Evolutionary conservation across 2,329 filamentous ascomycete species (phyloP), one percentile per base, ranked within the genome.

Genomic region (Chaetomiaceae sp.): DNA sequence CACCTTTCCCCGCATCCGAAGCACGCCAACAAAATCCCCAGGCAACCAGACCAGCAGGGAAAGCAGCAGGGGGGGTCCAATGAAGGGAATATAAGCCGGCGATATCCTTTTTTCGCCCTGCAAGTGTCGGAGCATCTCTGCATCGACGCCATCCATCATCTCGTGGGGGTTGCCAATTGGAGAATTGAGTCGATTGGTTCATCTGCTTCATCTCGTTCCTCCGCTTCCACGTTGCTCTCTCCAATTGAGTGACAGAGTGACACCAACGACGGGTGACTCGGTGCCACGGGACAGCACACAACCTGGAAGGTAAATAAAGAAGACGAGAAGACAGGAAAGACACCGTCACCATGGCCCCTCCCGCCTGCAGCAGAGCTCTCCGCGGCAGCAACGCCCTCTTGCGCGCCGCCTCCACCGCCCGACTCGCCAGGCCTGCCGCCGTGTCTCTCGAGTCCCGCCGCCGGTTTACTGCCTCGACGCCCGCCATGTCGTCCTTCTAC

Each of bases 401-500:
- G 17, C 56, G 57, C 34, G 48, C 55, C 19, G 39, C 48, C 13
- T 53, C 51, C 16, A 33, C 42, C 16, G 38, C 55, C 27, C 43
- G 53, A 35, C 16, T 53, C 14, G 17, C 53, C 47, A 45, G 55
- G n/a, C 53, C 55, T 10, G 19, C 33, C 14, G 42, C 45, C 46
- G 48, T 52, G 48, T 19, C 38, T 27, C 49, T 41, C 37, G 19
- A 60, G 31, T 50, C 52, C 44, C 57, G 56, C 51, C 60, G 61
- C 44, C 43, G 49, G 14, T 63, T 65, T 48, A 55, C 62, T 14
- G 55, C 53, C 27, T 60, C 63, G 9, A 45, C 55, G 49, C 55
- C 55, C 39, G 55, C 49, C 44, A 63, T 63, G 61, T 53, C 60
- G 14, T 56, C 59, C 48, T 63, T 60, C 54, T 66, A 63, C 54